A percentile compares a stretch with the other conserved stretches of the same genome.
phyloP scores from a whole-genome alignment of 331 rosid genomes.

The Rosa hybrid region DNA sequence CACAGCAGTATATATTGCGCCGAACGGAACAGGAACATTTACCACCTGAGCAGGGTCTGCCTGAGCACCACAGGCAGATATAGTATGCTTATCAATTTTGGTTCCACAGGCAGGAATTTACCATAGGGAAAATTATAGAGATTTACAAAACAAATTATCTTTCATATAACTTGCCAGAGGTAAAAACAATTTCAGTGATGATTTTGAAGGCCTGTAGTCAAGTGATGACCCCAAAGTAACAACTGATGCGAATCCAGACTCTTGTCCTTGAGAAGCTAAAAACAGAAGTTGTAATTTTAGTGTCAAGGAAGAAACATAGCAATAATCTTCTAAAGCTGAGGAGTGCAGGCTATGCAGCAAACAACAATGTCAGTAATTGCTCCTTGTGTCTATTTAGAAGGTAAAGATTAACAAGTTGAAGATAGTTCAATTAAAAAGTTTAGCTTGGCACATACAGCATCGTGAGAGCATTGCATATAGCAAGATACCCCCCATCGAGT shows the following conservation, averaged over 20 bases:
- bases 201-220: constrained; percentile 71
- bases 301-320: constrained; percentile 2
- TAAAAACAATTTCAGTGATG: constrained; percentile 76
- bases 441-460: constrained; percentile 48
- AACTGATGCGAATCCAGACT: constrained; percentile 64
- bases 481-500: constrained; percentile 97
- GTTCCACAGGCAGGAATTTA: constrained; percentile 5
- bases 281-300: constrained; percentile 16
- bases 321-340: not conserved
- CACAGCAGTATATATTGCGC: constrained; percentile 56
- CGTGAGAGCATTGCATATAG: constrained; percentile 78
- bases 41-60: constrained; percentile 62
- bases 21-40: constrained; percentile 83
- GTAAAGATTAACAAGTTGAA: not conserved
- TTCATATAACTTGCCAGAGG: constrained; percentile 69
- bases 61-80: constrained; percentile 44
- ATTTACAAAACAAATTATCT: constrained; percentile 18
- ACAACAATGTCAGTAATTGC: not conserved
- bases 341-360: not conserved
- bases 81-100: constrained; percentile 8
- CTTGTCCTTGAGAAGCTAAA: constrained; percentile 60
- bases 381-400: constrained; percentile 4
- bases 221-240: constrained; percentile 88
- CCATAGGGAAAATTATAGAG: not conserved
- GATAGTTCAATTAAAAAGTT: constrained; percentile 14